A percentile compares a stretch with the other conserved stretches of the same genome.
These are phyloP conservation scores for Vigna nakashimae DNA, from an alignment of 306 rosid species.

Conservation along the genomic window DNA sequence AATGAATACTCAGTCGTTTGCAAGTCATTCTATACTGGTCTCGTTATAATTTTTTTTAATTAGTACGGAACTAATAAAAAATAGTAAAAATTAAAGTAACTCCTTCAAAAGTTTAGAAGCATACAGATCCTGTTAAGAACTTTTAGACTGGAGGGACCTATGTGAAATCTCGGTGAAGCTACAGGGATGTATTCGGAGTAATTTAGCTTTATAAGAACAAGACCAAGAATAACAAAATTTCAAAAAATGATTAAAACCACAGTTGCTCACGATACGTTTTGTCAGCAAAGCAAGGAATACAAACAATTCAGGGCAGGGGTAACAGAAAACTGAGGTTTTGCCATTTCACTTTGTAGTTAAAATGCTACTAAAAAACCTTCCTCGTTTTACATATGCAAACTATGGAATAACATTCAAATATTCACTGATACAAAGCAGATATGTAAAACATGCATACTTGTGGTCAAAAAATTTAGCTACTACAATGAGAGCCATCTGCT, in stretches of 20 bases:
- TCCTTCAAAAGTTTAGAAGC: neutral
- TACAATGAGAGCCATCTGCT: slow-evolving; percentile 10
- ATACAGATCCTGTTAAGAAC: neutral
- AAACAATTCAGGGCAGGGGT: neutral
- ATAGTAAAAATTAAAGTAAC: neutral
- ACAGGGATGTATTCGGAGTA: neutral
- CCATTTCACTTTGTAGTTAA: neutral
- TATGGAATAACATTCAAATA: neutral
- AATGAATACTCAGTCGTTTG: neutral
- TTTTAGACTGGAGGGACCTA: neutral
- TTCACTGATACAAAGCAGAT: neutral
- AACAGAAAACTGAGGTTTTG: slow-evolving; percentile 7
- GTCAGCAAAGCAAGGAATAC: slow-evolving; percentile 15
- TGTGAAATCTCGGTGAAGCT: neutral
- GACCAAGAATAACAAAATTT: slow-evolving; percentile 9
- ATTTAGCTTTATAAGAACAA: slow-evolving; percentile 7
- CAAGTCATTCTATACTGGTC: neutral
- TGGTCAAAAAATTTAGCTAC: slow-evolving; percentile 30
- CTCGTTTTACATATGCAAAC: neutral
- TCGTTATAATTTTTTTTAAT: neutral
- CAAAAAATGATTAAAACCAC: neutral
- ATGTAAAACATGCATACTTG: slow-evolving; percentile 2
- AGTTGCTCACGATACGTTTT: neutral
- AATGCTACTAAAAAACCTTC: neutral
- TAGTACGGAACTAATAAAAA: slow-evolving; percentile 1